These are phyloP conservation scores for Aureobasidium sp. DNA, from an alignment of 2,329 filamentous ascomycete genomes.

Conservation along the genomic window DNA sequence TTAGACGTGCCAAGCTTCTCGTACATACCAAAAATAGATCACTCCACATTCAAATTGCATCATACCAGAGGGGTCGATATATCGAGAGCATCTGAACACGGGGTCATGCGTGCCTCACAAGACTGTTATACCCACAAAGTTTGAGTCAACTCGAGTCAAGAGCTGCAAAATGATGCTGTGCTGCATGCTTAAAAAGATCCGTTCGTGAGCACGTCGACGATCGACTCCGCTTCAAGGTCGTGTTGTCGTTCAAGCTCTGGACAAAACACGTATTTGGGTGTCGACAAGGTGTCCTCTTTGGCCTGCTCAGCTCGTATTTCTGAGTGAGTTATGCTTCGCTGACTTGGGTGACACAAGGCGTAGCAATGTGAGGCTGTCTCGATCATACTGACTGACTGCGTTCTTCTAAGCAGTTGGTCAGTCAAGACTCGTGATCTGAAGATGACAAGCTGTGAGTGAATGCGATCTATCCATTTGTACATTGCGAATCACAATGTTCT, in stretches of 20 bases:
- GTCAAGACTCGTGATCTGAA: not conserved
- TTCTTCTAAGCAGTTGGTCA: not conserved
- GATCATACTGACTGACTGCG: not conserved
- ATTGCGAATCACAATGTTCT: not conserved
- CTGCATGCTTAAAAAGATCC: not conserved
- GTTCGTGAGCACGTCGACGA: not conserved
- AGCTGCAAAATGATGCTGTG: not conserved
- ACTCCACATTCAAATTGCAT: not conserved
- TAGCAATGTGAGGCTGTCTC: not conserved
- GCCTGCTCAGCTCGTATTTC: not conserved
- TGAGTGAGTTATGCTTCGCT: not conserved
- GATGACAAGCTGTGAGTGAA: not conserved
- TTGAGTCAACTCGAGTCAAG: not conserved
- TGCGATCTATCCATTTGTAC: not conserved
- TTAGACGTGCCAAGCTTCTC: constrained; percentile 4
- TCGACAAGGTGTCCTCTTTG: no score
- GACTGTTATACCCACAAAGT: not conserved
- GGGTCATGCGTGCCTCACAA: not conserved
- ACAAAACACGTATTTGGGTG: not conserved
- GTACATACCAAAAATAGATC: constrained; percentile 5
- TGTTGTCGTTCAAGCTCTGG: not conserved
- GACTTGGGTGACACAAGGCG: not conserved
- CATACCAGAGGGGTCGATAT: not conserved
- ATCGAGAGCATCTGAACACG: not conserved
- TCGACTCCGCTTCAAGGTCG: not conserved